These are phyloP conservation scores for Artemisia princeps DNA, from an alignment of 140 eudicot species.

Conservation along the genomic window DNA sequence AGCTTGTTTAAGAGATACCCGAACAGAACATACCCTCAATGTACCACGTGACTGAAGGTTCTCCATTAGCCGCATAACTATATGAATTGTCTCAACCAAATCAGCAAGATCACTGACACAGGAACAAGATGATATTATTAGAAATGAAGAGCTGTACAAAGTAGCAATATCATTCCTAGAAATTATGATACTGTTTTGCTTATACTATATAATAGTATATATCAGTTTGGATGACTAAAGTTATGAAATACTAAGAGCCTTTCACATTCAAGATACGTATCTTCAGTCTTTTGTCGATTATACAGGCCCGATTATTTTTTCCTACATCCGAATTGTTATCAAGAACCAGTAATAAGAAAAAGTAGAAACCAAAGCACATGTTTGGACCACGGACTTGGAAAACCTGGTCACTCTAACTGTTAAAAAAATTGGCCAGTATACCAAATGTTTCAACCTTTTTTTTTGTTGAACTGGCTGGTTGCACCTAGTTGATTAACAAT, in stretches of 20 bases:
- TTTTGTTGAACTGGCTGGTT: no score
- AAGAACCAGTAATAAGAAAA: constrained; percentile 2
- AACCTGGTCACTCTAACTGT: no score
- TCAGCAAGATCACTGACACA: constrained; percentile 78
- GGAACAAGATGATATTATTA: constrained; percentile 24
- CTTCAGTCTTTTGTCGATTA: neutral
- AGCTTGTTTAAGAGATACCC: constrained; percentile 10
- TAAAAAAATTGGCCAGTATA: no score
- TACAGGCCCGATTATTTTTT: neutral
- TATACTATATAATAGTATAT: neutral
- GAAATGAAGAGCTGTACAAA: neutral
- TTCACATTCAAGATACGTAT: neutral
- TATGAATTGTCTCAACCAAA: constrained; percentile 72
- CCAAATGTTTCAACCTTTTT: no score
- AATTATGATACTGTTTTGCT: neutral
- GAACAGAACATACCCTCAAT: constrained; percentile 57
- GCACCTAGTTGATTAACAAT: no score
- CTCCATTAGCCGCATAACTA: constrained; percentile 74
- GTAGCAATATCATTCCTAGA: constrained; percentile 16
- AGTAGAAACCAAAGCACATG: neutral
- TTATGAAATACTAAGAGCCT: constrained; percentile 8
- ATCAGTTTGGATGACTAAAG: constrained; percentile 13
- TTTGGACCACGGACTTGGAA: neutral
- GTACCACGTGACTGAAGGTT: constrained; percentile 83
- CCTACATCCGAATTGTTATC: neutral